A percentile compares a stretch with the other conserved stretches of the same genome.
Conservation (phyloP, 805 yeast genomes). For the Teunomyces aglyptinius region DNA sequence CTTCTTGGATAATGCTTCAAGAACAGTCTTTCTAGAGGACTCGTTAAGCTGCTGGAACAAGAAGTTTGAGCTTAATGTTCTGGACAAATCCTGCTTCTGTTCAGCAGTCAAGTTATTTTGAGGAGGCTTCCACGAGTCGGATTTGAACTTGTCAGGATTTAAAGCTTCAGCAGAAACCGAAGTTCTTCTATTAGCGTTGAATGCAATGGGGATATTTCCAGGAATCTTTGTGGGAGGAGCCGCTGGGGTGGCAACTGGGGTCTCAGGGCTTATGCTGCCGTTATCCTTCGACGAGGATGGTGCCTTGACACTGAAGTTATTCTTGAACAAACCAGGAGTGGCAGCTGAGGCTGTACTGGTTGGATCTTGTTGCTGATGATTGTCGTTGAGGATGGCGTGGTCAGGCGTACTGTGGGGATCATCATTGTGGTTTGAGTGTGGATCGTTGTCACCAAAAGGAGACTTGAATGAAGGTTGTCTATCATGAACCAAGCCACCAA, state of each 20-base stretch:
- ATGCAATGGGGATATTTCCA: conserved; percentile 51
- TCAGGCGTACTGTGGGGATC: conserved; percentile 12
- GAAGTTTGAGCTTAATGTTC: conserved; percentile 76
- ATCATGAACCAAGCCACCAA: conserved; percentile 25
- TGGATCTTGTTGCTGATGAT: neutral
- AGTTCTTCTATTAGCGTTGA: conserved; percentile 81
- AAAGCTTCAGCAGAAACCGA: conserved; percentile 88
- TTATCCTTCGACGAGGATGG: conserved; percentile 8
- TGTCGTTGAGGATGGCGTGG: neutral
- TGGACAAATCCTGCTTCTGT: conserved; percentile 67
- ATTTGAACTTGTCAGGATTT: conserved; percentile 66
- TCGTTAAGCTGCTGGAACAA: conserved; percentile 80
- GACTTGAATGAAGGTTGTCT: conserved; percentile 54
- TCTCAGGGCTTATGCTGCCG: conserved; percentile 12
- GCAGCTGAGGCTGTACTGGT: conserved; percentile 5
- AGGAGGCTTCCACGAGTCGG: conserved; percentile 73
- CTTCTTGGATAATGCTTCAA: conserved; percentile 81
- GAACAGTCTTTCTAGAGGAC: conserved; percentile 71
- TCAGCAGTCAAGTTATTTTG: conserved; percentile 58
- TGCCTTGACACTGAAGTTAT: conserved; percentile 14
- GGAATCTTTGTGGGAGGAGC: conserved; percentile 20
- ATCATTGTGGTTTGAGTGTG: conserved; percentile 46
- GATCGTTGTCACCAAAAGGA: conserved; percentile 65
- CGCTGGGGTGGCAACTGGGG: conserved; percentile 13
- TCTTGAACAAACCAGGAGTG: conserved; percentile 13